phyloP scores from a whole-genome alignment of 2,329 filamentous ascomycete genomes.

The Fusarium drepaniforme region DNA sequence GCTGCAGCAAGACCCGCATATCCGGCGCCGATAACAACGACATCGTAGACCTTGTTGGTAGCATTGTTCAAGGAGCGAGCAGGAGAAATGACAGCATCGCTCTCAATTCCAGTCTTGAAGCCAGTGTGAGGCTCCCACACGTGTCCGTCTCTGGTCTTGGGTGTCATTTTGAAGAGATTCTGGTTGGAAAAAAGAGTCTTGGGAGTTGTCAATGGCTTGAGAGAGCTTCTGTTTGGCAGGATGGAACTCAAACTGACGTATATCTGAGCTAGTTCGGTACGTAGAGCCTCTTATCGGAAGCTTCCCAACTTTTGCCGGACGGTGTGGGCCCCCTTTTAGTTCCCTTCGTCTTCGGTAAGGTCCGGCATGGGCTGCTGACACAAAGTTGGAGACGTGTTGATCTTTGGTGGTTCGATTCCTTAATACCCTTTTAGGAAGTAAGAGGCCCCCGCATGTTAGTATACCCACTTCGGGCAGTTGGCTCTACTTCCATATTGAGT shows the following conservation, averaged over 20 bases:
- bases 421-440: neutral
- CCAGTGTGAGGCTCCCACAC: conserved; percentile 12
- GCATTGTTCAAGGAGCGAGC: neutral
- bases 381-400: neutral
- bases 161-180: neutral
- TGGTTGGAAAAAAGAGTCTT: neutral
- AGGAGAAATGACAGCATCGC: conserved; percentile 21
- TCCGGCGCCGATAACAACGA: conserved; percentile 36
- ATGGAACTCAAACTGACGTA: conserved; percentile 1
- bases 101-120: conserved; percentile 10
- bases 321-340: conserved; percentile 2
- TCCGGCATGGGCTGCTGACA: neutral
- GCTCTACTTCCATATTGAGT: neutral
- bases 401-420: neutral
- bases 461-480: neutral
- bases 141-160: conserved; percentile 22
- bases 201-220: neutral
- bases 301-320: neutral
- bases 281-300: neutral
- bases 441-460: neutral
- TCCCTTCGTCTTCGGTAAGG: neutral
- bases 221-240: neutral
- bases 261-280: neutral
- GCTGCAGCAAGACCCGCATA: conserved; percentile 36
- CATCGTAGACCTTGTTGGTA: conserved; percentile 23